phyloP scores from a whole-genome alignment of 768 basidiomycete species.

The Kwoniella bestiolae region DNA sequence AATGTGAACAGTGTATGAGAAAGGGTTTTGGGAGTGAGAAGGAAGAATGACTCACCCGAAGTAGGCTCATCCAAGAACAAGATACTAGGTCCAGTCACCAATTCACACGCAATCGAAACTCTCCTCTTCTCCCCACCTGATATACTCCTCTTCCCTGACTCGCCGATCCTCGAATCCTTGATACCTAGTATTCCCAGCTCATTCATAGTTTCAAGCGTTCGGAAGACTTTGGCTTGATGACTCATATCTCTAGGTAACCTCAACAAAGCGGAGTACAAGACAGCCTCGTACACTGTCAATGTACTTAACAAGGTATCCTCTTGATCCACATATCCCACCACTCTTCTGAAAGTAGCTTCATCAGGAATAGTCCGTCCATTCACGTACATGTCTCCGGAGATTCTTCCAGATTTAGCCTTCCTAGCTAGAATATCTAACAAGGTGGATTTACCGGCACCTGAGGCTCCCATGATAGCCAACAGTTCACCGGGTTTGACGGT shows the following conservation, averaged over 20 bases:
- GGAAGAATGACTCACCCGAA: slow-evolving; percentile 80
- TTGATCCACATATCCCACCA: slow-evolving; percentile 95
- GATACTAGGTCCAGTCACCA: slow-evolving; percentile 95
- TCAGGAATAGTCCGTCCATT: slow-evolving; percentile 77
- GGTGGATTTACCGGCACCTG: slow-evolving; percentile 94
- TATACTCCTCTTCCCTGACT: slow-evolving; percentile 82
- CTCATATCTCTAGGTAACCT: slow-evolving; percentile 94
- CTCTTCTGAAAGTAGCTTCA: slow-evolving; percentile 75
- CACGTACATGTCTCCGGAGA: slow-evolving; percentile 75
- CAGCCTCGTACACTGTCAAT: slow-evolving; percentile 96
- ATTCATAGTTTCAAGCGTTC: slow-evolving; percentile 93
- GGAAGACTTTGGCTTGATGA: slow-evolving; percentile 87
- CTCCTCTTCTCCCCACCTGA: slow-evolving; percentile 97
- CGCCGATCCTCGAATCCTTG: slow-evolving; percentile 86
- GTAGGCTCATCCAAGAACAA: slow-evolving; percentile 97
- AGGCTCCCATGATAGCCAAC: slow-evolving; percentile 95
- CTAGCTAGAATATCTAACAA: slow-evolving; percentile 93
- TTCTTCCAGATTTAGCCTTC: slow-evolving; percentile 80
- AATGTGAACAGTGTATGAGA: too few relatives aligned
- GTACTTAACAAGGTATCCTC: slow-evolving; percentile 98
- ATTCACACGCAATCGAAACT: slow-evolving; percentile 95
- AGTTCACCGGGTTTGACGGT: slow-evolving; percentile 84
- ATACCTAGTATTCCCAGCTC: slow-evolving; percentile 92
- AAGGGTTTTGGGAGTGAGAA: too few relatives aligned
- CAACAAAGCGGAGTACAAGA: slow-evolving; percentile 88